Evolutionary conservation across 345 rosid species (phyloP).

Genomic region (Acer campestre): DNA sequence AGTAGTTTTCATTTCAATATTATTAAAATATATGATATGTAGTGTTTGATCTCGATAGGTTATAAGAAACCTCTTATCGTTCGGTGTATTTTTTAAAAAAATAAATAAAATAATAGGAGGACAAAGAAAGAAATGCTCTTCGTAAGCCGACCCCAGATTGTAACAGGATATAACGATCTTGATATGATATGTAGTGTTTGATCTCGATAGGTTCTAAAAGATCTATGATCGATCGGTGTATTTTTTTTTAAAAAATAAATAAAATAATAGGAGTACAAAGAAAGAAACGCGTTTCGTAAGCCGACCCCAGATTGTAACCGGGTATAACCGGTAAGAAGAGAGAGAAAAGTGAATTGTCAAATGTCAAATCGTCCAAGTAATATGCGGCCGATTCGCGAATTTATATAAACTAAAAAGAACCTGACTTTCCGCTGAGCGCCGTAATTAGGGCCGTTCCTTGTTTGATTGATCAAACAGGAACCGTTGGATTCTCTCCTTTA

Average conservation of each 20-base stretch:
- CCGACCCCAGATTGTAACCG: neutral
- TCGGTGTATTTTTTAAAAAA: no score
- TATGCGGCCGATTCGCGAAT: no score
- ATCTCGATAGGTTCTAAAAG: no score
- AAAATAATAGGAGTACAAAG: no score
- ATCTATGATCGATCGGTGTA: no score
- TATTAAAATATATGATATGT: no score
- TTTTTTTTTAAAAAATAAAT: no score
- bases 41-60: no score
- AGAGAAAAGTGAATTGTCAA: constrained; percentile 11
- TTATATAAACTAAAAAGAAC: neutral
- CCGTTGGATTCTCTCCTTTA: constrained; percentile 17
- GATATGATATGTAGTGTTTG: no score
- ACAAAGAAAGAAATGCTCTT: neutral
- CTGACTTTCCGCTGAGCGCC: neutral
- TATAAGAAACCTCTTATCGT: no score
- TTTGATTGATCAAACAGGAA: neutral
- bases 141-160: neutral
- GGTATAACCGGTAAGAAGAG: neutral
- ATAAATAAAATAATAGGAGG: no score
- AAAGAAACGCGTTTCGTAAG: neutral
- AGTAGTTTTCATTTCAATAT: no score
- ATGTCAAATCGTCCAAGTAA: neutral
- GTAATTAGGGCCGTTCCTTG: neutral
- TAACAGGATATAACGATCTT: constrained; percentile 4